Base-by-base conservation (phyloP, 345 rosid species). In the Nasturtium officinale region DNA sequence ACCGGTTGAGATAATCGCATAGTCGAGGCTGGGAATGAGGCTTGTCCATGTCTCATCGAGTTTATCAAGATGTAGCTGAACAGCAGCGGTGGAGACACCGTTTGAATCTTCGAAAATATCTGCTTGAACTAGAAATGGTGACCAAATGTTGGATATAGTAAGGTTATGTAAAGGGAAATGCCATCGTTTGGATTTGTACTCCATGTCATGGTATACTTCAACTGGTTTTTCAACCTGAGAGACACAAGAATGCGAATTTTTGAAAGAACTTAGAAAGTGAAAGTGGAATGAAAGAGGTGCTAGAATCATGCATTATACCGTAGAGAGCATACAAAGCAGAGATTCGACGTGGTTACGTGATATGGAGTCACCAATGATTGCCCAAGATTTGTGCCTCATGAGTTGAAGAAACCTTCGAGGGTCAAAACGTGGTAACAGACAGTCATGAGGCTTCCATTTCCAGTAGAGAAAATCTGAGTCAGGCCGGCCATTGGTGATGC, bases 281-380 rank as follows among this genome's bases (percentile, higher is more conserved):
- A 30, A 32, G 11, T 9, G 1, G 28, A 48, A 57, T 37, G 25
- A 20, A 11, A 16, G 21, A 75, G 45, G 2, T 11, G 23, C 7
- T 52, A 9, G 20, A 20, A 75, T 37, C 12, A 10, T 20, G 8
- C 10, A 37, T 60, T 88, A 52, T 87, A 88, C 93, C 61, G 74
- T 74, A 7, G 89, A 82, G 46, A 93, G 98, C 91, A 93, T 89
- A 82, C 98, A 93, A 18, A 93, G 78, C 42, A 93, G 77, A 18
- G 98, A 93, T 75, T 90, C 88, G 2, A 86, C 90, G 72, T 93
- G 96, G 85, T 93, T 93, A 45, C 98, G 97, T 17, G 97, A 90
- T 68, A 93, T 93, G 2, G 98, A 93, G 75, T 93, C 98, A 33
- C 98, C 98, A 13, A 93, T 83, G 53, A 93, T 67, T 5, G 86